A percentile compares a stretch with the other conserved stretches of the same genome.
Evolutionary conservation across 2,329 filamentous ascomycete genomes (phyloP).

Genomic region (Pseudocercospora musae): DNA sequence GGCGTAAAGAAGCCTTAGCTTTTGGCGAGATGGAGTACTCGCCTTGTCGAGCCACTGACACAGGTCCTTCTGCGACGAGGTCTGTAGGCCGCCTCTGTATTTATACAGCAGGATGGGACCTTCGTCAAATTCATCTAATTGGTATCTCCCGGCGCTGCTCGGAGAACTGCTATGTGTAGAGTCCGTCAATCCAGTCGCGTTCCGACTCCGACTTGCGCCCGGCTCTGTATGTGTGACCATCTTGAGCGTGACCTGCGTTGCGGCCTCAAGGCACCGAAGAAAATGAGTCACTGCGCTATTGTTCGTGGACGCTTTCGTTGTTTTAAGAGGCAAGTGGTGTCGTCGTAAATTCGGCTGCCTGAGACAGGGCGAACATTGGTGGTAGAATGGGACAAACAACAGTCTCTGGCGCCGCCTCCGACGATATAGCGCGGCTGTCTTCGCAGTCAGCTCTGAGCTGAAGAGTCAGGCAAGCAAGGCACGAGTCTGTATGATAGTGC

Average conservation of each 20-base stretch:
- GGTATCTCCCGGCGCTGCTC: slow-evolving; percentile 40
- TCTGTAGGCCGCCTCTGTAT: slow-evolving; percentile 42
- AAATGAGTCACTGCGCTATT: slow-evolving; percentile 15
- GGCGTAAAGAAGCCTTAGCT: neutral
- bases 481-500: slow-evolving; percentile 2
- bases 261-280: slow-evolving; percentile 17
- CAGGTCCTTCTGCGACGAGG: slow-evolving; percentile 45
- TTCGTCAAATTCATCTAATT: slow-evolving; percentile 43
- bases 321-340: slow-evolving; percentile 13
- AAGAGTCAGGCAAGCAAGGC: slow-evolving; percentile 23
- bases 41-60: slow-evolving; percentile 39
- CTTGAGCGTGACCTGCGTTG: slow-evolving; percentile 12
- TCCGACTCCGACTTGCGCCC: slow-evolving; percentile 21
- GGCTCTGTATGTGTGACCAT: slow-evolving; percentile 16
- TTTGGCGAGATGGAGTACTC: neutral
- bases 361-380: slow-evolving; percentile 18
- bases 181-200: slow-evolving; percentile 42
- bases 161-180: slow-evolving; percentile 43
- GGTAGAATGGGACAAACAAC: slow-evolving; percentile 1
- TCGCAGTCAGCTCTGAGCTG: slow-evolving; percentile 21
- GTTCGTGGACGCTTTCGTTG: slow-evolving; percentile 3
- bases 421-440: slow-evolving; percentile 13
- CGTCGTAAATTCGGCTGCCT: slow-evolving; percentile 18
- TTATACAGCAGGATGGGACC: slow-evolving; percentile 46
- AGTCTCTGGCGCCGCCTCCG: slow-evolving; percentile 7